Evolutionary conservation across 2,329 filamentous ascomycete species (phyloP), one percentile per base, ranked within the genome.

Genomic region (Diplocarpon mali): DNA sequence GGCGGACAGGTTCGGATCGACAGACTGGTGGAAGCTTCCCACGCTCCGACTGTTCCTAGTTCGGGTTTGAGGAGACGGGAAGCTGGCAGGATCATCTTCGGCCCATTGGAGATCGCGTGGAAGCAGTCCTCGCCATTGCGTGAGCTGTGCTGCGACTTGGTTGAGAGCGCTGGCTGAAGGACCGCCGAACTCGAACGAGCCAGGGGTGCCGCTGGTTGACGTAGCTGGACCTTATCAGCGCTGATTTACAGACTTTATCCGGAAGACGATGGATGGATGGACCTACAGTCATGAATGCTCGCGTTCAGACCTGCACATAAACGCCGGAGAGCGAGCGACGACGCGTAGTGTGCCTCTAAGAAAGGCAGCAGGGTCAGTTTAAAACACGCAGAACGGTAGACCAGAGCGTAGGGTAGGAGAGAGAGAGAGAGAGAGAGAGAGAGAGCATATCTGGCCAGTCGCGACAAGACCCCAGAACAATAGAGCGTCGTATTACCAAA

Each of bases 41-140:
- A 57, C 54, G 30, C 54, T 60, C 12, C 4, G n/a, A 48, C 50
- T 30, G 29, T 30, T 30, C 29, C 29, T 13, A 8, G 29, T n/a
- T n/a, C n/a, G 3, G 20, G 56, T 24, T 56, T 62, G 42, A 1
- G 59, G 46, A 27, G 55, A 55, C 8, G 65, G 64, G 46, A 70
- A 71, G 16, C 65, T 62, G 14, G 67, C 63, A 3, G 68, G 66
- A 40, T 70, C 67, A 12, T 67, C 66, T 53, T 78, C 75, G n/a
- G 67, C 63, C 76, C 76, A 80, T 51, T 75, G 69, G 10, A 80
- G 60, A 38, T 69, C 63, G 4, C 58, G 57, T 2, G 76, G 76
- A 5, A 80, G 64, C 54, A 78, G 65, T 9, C 66, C 66, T 28
- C 74, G 69, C 76, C 76, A 80, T 48, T 72, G 68, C 9, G 73